Evolutionary conservation across 257 asterid genomes (phyloP).

Genomic region (Cordia subcordata): DNA sequence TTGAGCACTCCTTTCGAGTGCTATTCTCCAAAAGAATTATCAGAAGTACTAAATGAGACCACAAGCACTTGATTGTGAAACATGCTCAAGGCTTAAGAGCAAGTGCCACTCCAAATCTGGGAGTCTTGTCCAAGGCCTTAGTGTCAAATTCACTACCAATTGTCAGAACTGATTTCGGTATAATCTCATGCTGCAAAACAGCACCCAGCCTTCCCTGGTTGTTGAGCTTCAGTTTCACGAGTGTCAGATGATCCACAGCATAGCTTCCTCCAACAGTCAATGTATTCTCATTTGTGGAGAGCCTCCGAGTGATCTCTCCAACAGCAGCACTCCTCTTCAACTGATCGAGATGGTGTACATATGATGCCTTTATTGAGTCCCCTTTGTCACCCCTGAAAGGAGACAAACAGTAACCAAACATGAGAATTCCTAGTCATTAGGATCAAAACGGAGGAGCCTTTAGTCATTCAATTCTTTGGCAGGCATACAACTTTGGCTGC

Average conservation of each 20-base stretch:
- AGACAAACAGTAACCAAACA: neutral
- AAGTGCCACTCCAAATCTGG: constrained; percentile 61
- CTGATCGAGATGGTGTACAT: constrained; percentile 49
- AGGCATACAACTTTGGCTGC: neutral
- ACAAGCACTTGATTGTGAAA: constrained; percentile 1
- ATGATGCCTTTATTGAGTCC: constrained; percentile 64
- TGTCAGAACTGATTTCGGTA: constrained; percentile 57
- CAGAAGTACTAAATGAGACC: constrained; percentile 6
- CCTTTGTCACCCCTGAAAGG: constrained; percentile 66
- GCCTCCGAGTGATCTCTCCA: constrained; percentile 59
- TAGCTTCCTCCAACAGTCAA: constrained; percentile 73
- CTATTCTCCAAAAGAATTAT: constrained; percentile 21
- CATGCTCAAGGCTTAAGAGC: constrained; percentile 54
- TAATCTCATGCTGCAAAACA: constrained; percentile 64
- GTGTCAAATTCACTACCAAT: constrained; percentile 74
- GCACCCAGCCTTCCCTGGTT: constrained; percentile 68
- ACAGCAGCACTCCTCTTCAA: constrained; percentile 52
- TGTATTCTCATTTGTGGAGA: constrained; percentile 75
- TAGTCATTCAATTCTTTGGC: no score
- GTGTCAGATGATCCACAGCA: constrained; percentile 58
- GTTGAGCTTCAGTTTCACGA: constrained; percentile 64
- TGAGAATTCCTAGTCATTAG: no score
- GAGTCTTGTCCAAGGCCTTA: constrained; percentile 76
- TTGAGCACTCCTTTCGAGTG: constrained; percentile 24
- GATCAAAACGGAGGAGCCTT: no score